Conservation (phyloP, 768 basidiomycete genomes). For the Favolaschia claudopus region DNA sequence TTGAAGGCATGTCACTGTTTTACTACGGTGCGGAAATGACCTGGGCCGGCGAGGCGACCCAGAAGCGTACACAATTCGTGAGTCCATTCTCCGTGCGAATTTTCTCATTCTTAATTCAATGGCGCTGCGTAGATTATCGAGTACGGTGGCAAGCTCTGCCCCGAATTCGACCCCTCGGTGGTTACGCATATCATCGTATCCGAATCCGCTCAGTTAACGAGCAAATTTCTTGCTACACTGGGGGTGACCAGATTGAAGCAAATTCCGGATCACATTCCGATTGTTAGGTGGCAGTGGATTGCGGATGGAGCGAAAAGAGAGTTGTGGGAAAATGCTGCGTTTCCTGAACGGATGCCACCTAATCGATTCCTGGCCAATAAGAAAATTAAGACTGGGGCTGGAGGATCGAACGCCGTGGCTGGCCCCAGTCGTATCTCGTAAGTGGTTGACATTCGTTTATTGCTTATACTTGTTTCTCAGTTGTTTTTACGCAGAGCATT, state of each 20-base stretch:
- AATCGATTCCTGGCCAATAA: conserved; percentile 34
- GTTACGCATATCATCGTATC: conserved; percentile 80
- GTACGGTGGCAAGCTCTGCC: conserved; percentile 67
- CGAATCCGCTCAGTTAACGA: conserved; percentile 39
- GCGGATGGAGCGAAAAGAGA: conserved; percentile 38
- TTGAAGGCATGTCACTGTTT: conserved; percentile 63
- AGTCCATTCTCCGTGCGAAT: conserved; percentile 33
- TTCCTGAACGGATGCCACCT: conserved; percentile 48
- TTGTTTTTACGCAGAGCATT: conserved; percentile 41
- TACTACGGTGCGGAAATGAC: conserved; percentile 67
- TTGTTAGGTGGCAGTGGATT: conserved; percentile 72
- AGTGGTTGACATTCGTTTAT: conserved; percentile 28
- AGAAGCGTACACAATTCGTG: conserved; percentile 68
- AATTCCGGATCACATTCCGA: conserved; percentile 71
- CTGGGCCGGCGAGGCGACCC: conserved; percentile 58
- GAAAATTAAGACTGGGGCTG: conserved; percentile 28
- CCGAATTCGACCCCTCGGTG: conserved; percentile 59
- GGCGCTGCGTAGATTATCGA: conserved; percentile 58
- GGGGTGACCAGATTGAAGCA: conserved; percentile 58
- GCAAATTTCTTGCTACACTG: conserved; percentile 46
- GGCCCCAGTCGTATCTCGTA: conserved; percentile 60
- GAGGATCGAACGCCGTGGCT: conserved; percentile 10
- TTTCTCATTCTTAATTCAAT: conserved; percentile 4
- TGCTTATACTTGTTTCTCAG: background rate
- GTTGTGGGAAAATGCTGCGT: conserved; percentile 47